Evolutionary conservation across 345 rosid species (phyloP).

Genomic region (Viola odorata): DNA sequence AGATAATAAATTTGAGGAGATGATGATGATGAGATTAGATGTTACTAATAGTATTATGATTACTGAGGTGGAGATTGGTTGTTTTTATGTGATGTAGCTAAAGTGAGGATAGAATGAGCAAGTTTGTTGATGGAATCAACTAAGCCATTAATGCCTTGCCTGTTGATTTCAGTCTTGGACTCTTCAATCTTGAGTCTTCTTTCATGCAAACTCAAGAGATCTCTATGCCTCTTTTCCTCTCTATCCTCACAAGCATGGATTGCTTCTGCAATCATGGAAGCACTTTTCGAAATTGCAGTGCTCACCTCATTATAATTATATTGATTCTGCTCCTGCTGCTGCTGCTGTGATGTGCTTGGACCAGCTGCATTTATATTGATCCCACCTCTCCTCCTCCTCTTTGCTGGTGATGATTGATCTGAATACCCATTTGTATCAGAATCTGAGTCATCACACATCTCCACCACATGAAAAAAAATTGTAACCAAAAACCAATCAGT

Average conservation of each 20-base stretch:
- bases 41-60: conserved; percentile 9
- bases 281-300: conserved; percentile 62
- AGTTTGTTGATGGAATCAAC: conserved; percentile 80
- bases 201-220: conserved; percentile 53
- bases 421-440: conserved; percentile 75
- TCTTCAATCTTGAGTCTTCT: conserved; percentile 67
- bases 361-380: too few species aligned
- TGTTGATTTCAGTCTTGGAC: conserved; percentile 51
- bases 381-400: conserved; percentile 46
- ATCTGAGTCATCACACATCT: conserved; percentile 60
- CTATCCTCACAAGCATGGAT: conserved; percentile 61
- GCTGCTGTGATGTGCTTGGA: conserved; percentile 13
- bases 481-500: conserved; percentile 22
- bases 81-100: conserved; percentile 53
- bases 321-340: not conserved
- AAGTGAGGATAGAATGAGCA: conserved; percentile 66
- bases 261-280: conserved; percentile 73
- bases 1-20: not conserved
- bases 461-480: conserved; percentile 27
- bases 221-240: conserved; percentile 66
- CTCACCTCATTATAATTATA: conserved; percentile 34
- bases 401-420: conserved; percentile 47
- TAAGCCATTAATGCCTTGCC: conserved; percentile 55
- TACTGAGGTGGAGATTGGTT: conserved; percentile 27
- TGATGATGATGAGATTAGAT: not conserved